phyloP scores from a whole-genome alignment of 768 basidiomycete genomes.

The Terana coerulea region DNA sequence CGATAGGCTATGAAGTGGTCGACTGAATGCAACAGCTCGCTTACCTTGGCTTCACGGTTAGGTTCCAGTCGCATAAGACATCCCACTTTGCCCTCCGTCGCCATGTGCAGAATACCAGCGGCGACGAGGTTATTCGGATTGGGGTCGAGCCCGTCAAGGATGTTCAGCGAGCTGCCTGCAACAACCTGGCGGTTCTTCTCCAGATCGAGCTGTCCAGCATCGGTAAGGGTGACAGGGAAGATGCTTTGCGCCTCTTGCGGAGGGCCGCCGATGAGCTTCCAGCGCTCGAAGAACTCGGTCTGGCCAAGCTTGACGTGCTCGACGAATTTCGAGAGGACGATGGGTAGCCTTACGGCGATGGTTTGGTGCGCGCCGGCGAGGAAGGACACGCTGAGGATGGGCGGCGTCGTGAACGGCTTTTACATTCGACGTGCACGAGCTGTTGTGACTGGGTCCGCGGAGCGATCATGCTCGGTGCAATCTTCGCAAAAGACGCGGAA shows the following conservation, averaged over 20 bases:
- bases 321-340: slow-evolving; percentile 88
- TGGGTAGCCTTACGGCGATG: slow-evolving; percentile 77
- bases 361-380: slow-evolving; percentile 90
- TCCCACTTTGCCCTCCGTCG: slow-evolving; percentile 90
- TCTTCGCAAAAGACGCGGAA: slow-evolving; percentile 83
- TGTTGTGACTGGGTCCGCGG: slow-evolving; percentile 90
- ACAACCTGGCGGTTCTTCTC: slow-evolving; percentile 73
- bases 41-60: slow-evolving; percentile 91
- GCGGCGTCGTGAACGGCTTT: slow-evolving; percentile 75
- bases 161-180: slow-evolving; percentile 68
- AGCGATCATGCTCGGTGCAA: slow-evolving; percentile 77
- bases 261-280: slow-evolving; percentile 95
- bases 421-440: slow-evolving; percentile 92
- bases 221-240: slow-evolving; percentile 73
- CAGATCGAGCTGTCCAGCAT: slow-evolving; percentile 69
- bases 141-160: slow-evolving; percentile 85
- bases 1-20: background rate
- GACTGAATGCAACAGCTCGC: slow-evolving; percentile 17
- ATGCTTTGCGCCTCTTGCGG: slow-evolving; percentile 89
- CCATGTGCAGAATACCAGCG: slow-evolving; percentile 95
- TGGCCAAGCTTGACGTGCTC: slow-evolving; percentile 85
- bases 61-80: slow-evolving; percentile 92
- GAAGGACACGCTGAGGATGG: slow-evolving; percentile 85
- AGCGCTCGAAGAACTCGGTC: slow-evolving; percentile 93
- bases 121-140: slow-evolving; percentile 92